These are phyloP conservation scores for Calamus simplicifolius DNA, from an alignment of 176 grass and related monocot species.

Conservation along the genomic window DNA sequence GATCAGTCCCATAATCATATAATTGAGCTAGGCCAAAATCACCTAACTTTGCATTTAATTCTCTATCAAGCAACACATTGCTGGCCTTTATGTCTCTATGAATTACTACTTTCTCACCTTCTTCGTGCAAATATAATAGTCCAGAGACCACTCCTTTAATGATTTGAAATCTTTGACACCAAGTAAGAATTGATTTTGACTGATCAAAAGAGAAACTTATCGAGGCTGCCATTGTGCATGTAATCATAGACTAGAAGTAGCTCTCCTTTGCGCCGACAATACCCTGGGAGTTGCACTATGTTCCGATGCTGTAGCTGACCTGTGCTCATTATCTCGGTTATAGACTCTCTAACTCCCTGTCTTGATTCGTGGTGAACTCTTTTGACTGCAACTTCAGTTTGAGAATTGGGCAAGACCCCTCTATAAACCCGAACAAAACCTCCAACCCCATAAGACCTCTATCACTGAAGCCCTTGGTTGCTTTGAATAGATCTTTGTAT, in stretches of 20 bases:
- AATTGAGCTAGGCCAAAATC: constrained; percentile 12
- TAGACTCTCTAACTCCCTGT: no score
- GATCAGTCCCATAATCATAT: constrained; percentile 7
- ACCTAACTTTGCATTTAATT: constrained; percentile 3
- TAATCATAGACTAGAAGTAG: no score
- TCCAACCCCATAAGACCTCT: no score
- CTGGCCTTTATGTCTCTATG: constrained; percentile 19
- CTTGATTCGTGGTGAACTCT: background rate
- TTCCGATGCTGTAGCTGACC: no score
- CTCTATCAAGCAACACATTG: constrained; percentile 2
- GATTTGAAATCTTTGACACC: constrained; percentile 19
- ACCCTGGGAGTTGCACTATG: no score
- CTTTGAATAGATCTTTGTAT: constrained; percentile 17
- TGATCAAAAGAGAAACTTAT: constrained; percentile 23
- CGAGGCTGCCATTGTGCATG: constrained; percentile 19
- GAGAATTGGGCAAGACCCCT: constrained; percentile 7
- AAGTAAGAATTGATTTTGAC: constrained; percentile 1
- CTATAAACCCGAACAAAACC: constrained; percentile 19
- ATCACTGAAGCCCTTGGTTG: constrained; percentile 9
- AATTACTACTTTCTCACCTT: constrained; percentile 21
- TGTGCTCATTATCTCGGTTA: no score
- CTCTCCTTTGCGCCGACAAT: no score
- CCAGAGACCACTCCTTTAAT: constrained; percentile 21
- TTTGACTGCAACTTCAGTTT: constrained; percentile 25
- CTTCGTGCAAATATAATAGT: constrained; percentile 31